Evolutionary conservation across 495 filamentous ascomycete species (phyloP), one percentile per base, ranked within the genome.

Genomic region (Penicillium chermesinum): DNA sequence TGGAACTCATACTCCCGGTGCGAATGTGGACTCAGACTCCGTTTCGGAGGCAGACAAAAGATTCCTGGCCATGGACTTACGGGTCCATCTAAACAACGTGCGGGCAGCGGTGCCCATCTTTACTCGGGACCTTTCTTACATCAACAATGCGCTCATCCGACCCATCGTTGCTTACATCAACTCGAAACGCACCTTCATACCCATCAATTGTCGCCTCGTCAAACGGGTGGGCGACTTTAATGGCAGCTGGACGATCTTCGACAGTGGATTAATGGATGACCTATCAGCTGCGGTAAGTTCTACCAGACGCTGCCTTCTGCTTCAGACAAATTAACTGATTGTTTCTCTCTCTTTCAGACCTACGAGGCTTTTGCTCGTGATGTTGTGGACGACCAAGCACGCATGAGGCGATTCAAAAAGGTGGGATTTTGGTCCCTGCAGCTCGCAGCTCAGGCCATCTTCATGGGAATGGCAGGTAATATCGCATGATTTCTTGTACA

Each of bases 91-190:
- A 39, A 96, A 95, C 64, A 88, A 95, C 57, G 89, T 95, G 19
- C 84, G 86, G 48, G 93, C 93, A 33, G 82, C 85, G 0, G 90
- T 98, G 1, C 93, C 93, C 0, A 79, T 98, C 44, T 96, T 96
- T 66, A 93, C 86, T 18, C 79, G 76, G 46, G 86, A 96, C 64
- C 75, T 97, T 12, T 93, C 88, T 25, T 97, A 97, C 66, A 87
- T 95, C 51, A 97, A 96, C 65, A 91, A 91, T 59, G 93, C 93
- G 2, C 80, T 98, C 6, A 85, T 97, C 34, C 81, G 93, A 19
- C 93, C 93, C 13, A 98, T 98, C 46, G 93, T 98, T n/a, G 94
- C 93, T 1, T 98, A 96, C 60, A 96, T 98, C 68, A 98, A 98
- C 65, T 88, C 88, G 22, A 82, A 86, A 61, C 84, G 82, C 57